phyloP scores from a whole-genome alignment of 2,329 filamentous ascomycete genomes.

The Colletotrichum sp. region DNA sequence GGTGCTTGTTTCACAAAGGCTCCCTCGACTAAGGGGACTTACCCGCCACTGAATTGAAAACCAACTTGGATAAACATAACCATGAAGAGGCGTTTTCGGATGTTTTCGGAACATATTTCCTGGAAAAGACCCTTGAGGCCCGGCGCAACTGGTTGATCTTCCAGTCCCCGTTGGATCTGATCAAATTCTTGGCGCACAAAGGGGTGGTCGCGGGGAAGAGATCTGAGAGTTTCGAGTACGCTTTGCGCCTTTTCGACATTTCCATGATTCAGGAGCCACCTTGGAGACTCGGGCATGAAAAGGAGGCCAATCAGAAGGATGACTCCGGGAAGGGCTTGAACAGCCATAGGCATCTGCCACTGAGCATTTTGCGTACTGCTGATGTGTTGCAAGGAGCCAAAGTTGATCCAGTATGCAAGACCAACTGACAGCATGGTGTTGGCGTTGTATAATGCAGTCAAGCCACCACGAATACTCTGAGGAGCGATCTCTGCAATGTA shows the following conservation, averaged over 20 bases:
- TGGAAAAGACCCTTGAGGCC: background rate
- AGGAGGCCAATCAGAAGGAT: background rate
- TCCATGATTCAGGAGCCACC: background rate
- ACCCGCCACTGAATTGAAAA: background rate
- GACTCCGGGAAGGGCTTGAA: constrained; percentile 5
- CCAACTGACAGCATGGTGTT: constrained; percentile 47
- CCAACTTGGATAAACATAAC: background rate
- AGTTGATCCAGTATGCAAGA: constrained; percentile 47
- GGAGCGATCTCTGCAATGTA: constrained; percentile 51
- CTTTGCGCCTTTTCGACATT: background rate
- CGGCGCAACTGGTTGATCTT: background rate
- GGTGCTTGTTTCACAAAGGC: background rate
- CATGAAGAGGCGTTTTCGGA: background rate
- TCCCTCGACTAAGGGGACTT: background rate
- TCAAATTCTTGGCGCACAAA: background rate
- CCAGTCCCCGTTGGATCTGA: background rate
- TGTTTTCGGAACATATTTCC: background rate
- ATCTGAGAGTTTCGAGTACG: background rate
- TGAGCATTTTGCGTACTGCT: constrained; percentile 39
- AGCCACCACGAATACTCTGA: constrained; percentile 45
- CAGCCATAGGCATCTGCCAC: constrained; percentile 45
- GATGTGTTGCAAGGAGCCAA: constrained; percentile 46
- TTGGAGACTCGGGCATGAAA: constrained; percentile 6
- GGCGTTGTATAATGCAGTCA: constrained; percentile 48
- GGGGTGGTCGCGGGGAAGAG: background rate